Conservation (phyloP, 495 filamentous ascomycete genomes). For the Aspergillus bridgeri region DNA sequence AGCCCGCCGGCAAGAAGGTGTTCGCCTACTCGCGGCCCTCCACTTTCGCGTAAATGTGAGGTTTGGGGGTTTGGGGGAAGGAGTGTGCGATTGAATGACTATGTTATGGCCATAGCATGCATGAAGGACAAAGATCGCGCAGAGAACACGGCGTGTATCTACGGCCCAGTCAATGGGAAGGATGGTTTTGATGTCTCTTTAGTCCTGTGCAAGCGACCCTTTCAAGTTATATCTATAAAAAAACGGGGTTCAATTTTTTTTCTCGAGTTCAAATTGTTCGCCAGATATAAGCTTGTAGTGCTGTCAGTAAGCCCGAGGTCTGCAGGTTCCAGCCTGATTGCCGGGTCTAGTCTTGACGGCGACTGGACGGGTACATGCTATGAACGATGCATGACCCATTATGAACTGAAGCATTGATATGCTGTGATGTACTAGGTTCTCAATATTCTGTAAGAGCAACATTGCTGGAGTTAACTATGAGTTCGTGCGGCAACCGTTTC, state of each 20-base stretch:
- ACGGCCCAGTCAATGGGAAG: constrained; percentile 33
- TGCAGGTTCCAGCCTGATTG: background rate
- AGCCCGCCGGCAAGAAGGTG: constrained; percentile 75
- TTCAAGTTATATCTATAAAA: constrained; percentile 41
- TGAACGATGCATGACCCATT: background rate
- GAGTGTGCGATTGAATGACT: constrained; percentile 49
- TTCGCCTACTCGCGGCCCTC: constrained; percentile 88
- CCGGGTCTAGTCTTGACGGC: background rate
- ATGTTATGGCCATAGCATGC: constrained; percentile 49
- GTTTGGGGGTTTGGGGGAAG: constrained; percentile 36
- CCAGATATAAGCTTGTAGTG: background rate
- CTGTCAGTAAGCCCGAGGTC: background rate
- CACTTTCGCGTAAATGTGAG: constrained; percentile 68
- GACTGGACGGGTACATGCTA: background rate
- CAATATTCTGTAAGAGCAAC: too few species aligned
- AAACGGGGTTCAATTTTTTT: constrained; percentile 36
- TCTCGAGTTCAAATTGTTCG: constrained; percentile 2
- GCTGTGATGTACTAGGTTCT: too few species aligned
- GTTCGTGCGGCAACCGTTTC: too few species aligned
- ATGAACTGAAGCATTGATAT: too few species aligned
- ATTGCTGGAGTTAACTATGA: too few species aligned
- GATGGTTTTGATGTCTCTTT: constrained; percentile 45
- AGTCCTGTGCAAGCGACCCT: constrained; percentile 46
- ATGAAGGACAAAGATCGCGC: constrained; percentile 43
- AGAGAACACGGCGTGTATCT: constrained; percentile 39